Evolutionary conservation across 1,139 yeast species (phyloP).

Genomic region (Suhomyces kunorum): DNA sequence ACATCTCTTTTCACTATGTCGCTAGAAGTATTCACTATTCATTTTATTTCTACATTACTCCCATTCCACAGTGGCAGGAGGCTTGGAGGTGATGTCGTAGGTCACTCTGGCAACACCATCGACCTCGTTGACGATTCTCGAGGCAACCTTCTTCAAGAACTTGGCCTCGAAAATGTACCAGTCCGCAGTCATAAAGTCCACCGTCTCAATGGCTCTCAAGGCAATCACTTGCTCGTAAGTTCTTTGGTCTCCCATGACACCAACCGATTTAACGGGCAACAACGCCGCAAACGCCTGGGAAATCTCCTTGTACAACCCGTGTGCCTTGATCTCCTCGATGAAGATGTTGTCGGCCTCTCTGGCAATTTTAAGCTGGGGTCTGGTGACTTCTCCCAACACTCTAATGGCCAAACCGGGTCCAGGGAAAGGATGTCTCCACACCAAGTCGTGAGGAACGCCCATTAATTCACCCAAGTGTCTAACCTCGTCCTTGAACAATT

Average conservation of each 20-base stretch:
- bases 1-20: too few relatives aligned
- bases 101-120: slow-evolving; percentile 99
- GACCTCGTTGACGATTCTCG: slow-evolving; percentile 97
- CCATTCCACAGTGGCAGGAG: slow-evolving; percentile 99
- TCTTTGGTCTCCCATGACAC: slow-evolving; percentile 99
- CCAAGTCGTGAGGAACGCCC: slow-evolving; percentile 95
- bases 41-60: slow-evolving; percentile 52
- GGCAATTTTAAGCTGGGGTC: slow-evolving; percentile 89
- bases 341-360: slow-evolving; percentile 95
- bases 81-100: slow-evolving; percentile 97
- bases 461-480: slow-evolving; percentile 91
- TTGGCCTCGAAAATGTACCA: slow-evolving; percentile 94
- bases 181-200: slow-evolving; percentile 99
- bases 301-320: slow-evolving; percentile 89
- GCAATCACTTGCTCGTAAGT: slow-evolving; percentile 99
- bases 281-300: slow-evolving; percentile 98
- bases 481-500: slow-evolving; percentile 97
- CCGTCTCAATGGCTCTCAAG: slow-evolving; percentile 94
- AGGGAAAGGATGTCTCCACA: slow-evolving; percentile 99
- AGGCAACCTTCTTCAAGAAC: slow-evolving; percentile 89
- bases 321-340: slow-evolving; percentile 91
- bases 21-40: too few relatives aligned
- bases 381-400: slow-evolving; percentile 94
- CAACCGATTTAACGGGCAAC: slow-evolving; percentile 96
- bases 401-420: slow-evolving; percentile 99